phyloP scores from a whole-genome alignment of 2,329 filamentous ascomycete species.

The Nannizziopsis arthrosporioides region DNA sequence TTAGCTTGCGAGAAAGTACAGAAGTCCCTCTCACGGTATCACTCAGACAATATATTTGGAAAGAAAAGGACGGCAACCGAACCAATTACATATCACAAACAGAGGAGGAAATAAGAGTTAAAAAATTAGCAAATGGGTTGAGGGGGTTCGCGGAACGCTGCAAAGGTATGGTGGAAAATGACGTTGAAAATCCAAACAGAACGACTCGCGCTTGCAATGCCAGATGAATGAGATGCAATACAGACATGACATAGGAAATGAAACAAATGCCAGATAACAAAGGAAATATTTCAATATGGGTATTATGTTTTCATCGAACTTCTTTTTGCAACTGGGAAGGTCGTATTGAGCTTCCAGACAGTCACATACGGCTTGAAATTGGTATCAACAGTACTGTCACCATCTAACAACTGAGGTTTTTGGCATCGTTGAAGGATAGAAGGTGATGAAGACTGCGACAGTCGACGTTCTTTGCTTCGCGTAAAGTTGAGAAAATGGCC shows the following conservation, averaged over 20 bases:
- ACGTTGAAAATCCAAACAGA: slow-evolving; percentile 13
- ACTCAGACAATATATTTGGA: slow-evolving; percentile 22
- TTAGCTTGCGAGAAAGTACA: slow-evolving; percentile 3
- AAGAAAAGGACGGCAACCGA: slow-evolving; percentile 24
- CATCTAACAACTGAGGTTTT: too few relatives aligned
- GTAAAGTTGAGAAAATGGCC: too few relatives aligned
- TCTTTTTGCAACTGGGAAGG: too few relatives aligned
- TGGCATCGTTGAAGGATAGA: too few relatives aligned
- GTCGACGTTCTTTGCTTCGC: too few relatives aligned
- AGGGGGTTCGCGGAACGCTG: slow-evolving; percentile 15
- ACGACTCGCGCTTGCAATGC: slow-evolving; percentile 39
- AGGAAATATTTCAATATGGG: slow-evolving; percentile 15
- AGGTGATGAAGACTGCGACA: too few relatives aligned
- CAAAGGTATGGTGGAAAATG: slow-evolving; percentile 14
- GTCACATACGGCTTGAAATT: too few relatives aligned
- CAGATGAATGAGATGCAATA: slow-evolving; percentile 26
- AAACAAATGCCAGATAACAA: slow-evolving; percentile 24
- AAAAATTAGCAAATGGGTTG: slow-evolving; percentile 7
- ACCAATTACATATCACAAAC: slow-evolving; percentile 10
- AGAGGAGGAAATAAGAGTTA: slow-evolving; percentile 1
- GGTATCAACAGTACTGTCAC: too few relatives aligned
- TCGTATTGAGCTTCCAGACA: too few relatives aligned
- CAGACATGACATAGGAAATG: slow-evolving; percentile 16
- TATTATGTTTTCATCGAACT: slow-evolving; percentile 13
- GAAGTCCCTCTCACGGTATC: slow-evolving; percentile 4